Percentiles rank a stretch among this genome's conserved stretches.
Conservation (phyloP, 2,329 filamentous ascomycete genomes). For the Aureobasidium namibiae region DNA sequence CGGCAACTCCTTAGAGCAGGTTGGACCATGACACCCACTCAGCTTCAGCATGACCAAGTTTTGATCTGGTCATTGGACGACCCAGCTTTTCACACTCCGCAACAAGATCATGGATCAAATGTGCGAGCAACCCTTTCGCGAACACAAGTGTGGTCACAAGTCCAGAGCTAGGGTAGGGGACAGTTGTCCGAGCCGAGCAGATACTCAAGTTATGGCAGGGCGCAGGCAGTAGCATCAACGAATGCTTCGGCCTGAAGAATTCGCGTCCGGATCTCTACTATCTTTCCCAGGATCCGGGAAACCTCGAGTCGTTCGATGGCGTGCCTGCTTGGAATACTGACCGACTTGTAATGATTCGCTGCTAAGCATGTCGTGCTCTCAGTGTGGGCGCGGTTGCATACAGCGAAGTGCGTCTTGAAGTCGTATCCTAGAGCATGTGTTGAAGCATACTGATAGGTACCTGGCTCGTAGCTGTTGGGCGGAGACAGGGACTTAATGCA, state of each 20-base stretch:
- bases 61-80: neutral
- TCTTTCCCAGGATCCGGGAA: neutral
- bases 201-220: neutral
- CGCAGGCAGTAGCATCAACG: neutral
- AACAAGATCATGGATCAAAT: neutral
- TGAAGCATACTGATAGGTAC: neutral
- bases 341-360: neutral
- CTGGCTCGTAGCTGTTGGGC: neutral
- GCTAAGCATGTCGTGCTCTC: neutral
- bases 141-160: slow-evolving; percentile 1
- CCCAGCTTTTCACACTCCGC: neutral
- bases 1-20: neutral
- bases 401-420: neutral
- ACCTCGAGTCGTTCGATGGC: neutral
- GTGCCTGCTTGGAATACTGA: neutral
- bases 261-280: neutral
- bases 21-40: slow-evolving; percentile 3
- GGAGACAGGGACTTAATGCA: neutral
- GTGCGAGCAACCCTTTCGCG: neutral
- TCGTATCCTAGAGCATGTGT: neutral
- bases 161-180: neutral
- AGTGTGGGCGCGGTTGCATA: neutral
- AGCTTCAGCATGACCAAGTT: neutral
- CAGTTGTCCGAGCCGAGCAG: neutral
- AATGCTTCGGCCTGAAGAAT: neutral